Conservation (phyloP, 2,329 filamentous ascomycete species). For the Conoideocrella luteorostrata region DNA sequence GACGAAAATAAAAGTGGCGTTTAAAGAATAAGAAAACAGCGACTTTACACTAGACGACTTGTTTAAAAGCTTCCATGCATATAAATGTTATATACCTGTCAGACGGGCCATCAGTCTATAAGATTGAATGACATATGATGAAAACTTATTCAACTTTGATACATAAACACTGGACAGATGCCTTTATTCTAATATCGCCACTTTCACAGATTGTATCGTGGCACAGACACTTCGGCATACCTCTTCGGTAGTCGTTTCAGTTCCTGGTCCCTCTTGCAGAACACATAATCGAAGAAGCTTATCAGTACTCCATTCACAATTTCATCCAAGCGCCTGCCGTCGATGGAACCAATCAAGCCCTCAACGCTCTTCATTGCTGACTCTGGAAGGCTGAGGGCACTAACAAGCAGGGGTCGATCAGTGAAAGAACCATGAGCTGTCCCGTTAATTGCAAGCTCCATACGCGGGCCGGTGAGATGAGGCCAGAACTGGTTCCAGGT, state of each 20-base stretch:
- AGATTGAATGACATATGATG: no score
- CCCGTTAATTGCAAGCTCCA: constrained; percentile 18
- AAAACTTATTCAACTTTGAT: no score
- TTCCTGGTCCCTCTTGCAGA: constrained; percentile 8
- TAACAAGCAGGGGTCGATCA: constrained; percentile 22
- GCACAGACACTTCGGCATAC: constrained; percentile 13
- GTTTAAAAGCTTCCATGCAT: no score
- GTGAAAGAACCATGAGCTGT: constrained; percentile 26
- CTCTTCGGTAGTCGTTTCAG: constrained; percentile 8
- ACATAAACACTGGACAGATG: no score
- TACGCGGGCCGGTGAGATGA: constrained; percentile 17
- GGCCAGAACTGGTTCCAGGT: constrained; percentile 27
- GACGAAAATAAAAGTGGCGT: no score
- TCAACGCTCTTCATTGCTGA: constrained; percentile 5
- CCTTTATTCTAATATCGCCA: no score
- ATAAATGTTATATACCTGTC: no score
- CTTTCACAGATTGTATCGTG: constrained; percentile 12
- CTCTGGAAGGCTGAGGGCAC: constrained; percentile 15
- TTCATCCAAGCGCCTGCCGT: constrained; percentile 12
- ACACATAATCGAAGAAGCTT: constrained; percentile 16
- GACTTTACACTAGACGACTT: no score
- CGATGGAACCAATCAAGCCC: constrained; percentile 13
- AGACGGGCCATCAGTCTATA: no score
- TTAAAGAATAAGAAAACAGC: no score
- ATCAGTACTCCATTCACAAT: constrained; percentile 16